Evolutionary conservation across 441 rosid species (phyloP).

Genomic region (Syzygium syzygioides): DNA sequence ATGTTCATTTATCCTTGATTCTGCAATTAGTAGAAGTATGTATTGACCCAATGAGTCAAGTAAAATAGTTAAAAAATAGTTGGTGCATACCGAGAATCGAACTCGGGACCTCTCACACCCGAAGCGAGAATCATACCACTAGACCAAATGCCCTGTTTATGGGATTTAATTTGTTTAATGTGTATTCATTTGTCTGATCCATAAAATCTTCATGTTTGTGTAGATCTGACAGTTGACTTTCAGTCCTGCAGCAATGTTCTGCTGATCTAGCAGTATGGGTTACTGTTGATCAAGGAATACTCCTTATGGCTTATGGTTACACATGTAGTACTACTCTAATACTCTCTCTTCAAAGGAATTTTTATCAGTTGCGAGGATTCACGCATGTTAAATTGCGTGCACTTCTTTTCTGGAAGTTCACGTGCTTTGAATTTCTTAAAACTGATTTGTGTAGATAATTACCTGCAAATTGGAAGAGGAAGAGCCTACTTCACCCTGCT

Average conservation of each 20-base stretch:
- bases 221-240: background rate
- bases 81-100: conserved; percentile 38
- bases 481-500: background rate
- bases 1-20: background rate
- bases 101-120: conserved; percentile 72
- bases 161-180: background rate
- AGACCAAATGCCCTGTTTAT: conserved; percentile 13
- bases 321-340: background rate
- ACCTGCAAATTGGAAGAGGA: background rate
- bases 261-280: background rate
- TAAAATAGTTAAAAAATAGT: background rate
- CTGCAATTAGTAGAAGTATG: background rate
- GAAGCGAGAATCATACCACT: conserved; percentile 43
- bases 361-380: background rate
- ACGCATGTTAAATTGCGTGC: background rate
- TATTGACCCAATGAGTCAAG: background rate
- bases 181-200: background rate
- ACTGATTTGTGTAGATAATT: background rate
- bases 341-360: background rate
- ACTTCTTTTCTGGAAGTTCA: background rate
- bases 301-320: background rate
- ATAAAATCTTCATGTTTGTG: background rate
- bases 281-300: background rate
- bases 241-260: background rate
- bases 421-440: background rate